Percentiles rank a stretch among this genome's conserved stretches.
These are phyloP conservation scores for Isatis tinctoria DNA, from an alignment of 345 rosid species.

Conservation along the genomic window DNA sequence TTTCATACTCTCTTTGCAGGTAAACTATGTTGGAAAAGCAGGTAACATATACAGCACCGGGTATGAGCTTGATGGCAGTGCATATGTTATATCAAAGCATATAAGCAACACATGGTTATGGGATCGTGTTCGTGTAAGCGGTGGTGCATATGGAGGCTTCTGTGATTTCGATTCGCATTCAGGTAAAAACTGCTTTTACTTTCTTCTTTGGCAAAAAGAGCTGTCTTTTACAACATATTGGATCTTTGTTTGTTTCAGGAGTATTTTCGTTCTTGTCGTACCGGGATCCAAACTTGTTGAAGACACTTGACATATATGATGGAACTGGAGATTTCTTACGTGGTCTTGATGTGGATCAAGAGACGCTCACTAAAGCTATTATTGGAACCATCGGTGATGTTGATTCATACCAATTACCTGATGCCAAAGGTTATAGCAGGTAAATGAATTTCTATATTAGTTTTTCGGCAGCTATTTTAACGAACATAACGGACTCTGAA, in stretches of 20 bases:
- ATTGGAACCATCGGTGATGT: slow-evolving; percentile 96
- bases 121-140: slow-evolving; percentile 96
- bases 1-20: slow-evolving; percentile 44
- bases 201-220: not conserved
- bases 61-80: slow-evolving; percentile 80
- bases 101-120: slow-evolving; percentile 95
- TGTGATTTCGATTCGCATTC: slow-evolving; percentile 93
- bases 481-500: not conserved
- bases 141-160: slow-evolving; percentile 99
- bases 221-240: not conserved
- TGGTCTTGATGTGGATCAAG: slow-evolving; percentile 76
- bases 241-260: slow-evolving; percentile 40
- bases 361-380: slow-evolving; percentile 82
- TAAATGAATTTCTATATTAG: slow-evolving; percentile 11
- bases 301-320: slow-evolving; percentile 85
- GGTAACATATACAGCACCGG: slow-evolving; percentile 74
- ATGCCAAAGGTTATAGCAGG: slow-evolving; percentile 99
- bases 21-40: slow-evolving; percentile 95
- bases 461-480: not conserved
- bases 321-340: slow-evolving; percentile 84
- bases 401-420: slow-evolving; percentile 94
- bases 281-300: slow-evolving; percentile 88
- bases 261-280: slow-evolving; percentile 84
- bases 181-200: slow-evolving; percentile 38
- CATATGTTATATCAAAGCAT: slow-evolving; percentile 85